Evolutionary conservation across 352 stramenopile species (phyloP).

Genomic region (Globisporangium okanoganense): DNA sequence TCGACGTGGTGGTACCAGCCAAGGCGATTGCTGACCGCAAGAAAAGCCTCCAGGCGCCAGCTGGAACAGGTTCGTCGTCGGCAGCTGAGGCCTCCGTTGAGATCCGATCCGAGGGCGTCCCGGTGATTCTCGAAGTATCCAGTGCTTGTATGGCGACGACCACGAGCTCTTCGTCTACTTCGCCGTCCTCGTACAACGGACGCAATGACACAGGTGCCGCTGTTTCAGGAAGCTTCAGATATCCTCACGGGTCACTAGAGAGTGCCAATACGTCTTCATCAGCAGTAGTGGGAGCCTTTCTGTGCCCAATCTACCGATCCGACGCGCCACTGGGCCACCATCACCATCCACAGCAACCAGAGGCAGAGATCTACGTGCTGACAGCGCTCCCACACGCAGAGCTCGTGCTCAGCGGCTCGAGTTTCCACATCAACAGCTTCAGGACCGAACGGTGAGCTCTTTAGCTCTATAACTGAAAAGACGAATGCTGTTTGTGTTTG

Average conservation of each 20-base stretch:
- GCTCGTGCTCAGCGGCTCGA: slow-evolving; percentile 31
- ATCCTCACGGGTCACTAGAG: neutral
- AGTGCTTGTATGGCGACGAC: slow-evolving; percentile 23
- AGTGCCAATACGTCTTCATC: neutral
- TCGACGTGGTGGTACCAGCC: slow-evolving; percentile 14
- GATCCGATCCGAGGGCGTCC: slow-evolving; percentile 20
- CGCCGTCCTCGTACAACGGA: neutral
- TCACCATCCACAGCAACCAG: neutral
- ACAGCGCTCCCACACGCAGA: slow-evolving; percentile 22
- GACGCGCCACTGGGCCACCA: neutral
- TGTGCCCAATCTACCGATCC: slow-evolving; percentile 24
- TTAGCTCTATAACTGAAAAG: neutral
- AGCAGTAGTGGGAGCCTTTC: slow-evolving; percentile 9
- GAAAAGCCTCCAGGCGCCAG: neutral
- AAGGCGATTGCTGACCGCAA: neutral
- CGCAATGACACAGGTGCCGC: neutral
- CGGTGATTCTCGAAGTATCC: slow-evolving; percentile 29
- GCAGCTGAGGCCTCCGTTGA: neutral
- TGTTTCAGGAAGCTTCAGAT: neutral
- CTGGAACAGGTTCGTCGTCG: neutral
- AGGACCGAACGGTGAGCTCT: neutral
- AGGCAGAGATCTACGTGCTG: slow-evolving; percentile 23
- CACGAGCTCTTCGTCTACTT: neutral
- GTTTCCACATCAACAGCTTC: slow-evolving; percentile 15
- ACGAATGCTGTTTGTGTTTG: neutral